phyloP scores from a whole-genome alignment of 2,329 filamentous ascomycete genomes.

The Monilinia aucupariae region DNA sequence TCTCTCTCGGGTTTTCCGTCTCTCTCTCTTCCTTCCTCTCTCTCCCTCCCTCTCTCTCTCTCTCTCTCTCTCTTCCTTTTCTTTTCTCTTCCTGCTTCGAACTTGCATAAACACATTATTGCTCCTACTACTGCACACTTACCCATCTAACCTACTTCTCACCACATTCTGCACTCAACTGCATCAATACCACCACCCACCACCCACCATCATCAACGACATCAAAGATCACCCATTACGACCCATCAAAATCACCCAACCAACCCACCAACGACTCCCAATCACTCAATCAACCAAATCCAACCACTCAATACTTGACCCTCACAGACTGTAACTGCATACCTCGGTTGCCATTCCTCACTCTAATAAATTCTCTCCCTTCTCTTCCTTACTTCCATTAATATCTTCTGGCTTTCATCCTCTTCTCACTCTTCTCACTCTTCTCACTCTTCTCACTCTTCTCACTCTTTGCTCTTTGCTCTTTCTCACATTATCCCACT shows the following conservation, averaged over 20 bases:
- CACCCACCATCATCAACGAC: neutral
- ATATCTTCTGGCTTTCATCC: neutral
- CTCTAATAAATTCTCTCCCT: neutral
- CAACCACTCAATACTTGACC: neutral
- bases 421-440: too few relatives aligned
- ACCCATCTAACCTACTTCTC: neutral
- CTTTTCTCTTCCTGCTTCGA: neutral
- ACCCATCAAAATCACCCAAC: neutral
- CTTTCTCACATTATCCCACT: neutral
- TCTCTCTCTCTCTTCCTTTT: neutral
- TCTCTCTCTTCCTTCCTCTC: neutral
- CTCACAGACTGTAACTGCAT: conserved; percentile 1
- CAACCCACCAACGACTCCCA: neutral
- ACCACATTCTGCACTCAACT: conserved; percentile 1
- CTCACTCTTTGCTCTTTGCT: neutral
- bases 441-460: too few relatives aligned
- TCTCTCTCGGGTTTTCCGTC: neutral
- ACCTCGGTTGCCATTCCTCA: neutral
- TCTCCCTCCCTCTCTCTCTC: neutral
- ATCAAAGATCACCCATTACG: too few relatives aligned
- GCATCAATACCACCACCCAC: neutral
- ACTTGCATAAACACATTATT: conserved; percentile 12
- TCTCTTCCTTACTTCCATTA: neutral
- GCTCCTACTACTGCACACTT: neutral
- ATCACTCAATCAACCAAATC: neutral